Evolutionary conservation across 306 rosid species (phyloP).

Genomic region (Cicer cuneatum): DNA sequence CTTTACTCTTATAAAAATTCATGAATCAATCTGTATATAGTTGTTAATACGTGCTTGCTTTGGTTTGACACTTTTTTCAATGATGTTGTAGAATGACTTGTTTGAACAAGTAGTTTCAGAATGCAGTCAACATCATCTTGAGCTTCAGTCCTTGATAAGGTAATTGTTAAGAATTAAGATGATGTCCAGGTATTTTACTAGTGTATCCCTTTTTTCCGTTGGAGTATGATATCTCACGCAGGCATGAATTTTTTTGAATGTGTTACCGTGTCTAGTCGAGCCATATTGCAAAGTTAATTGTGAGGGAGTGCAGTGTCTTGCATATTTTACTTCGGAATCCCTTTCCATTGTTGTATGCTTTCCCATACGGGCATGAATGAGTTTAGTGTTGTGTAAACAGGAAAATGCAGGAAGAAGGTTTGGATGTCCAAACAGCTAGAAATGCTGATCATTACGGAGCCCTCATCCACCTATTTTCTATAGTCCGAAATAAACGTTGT

Average conservation of each 20-base stretch:
- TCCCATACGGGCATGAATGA: constrained; percentile 7
- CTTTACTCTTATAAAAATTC: constrained; percentile 1
- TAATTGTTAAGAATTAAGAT: constrained; percentile 24
- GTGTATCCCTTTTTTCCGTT: neutral
- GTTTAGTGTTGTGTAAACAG: constrained; percentile 52
- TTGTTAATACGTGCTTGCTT: constrained; percentile 38
- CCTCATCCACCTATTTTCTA: constrained; percentile 84
- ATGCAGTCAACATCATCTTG: constrained; percentile 56
- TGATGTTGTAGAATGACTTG: constrained; percentile 50
- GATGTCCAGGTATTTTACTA: constrained; percentile 2
- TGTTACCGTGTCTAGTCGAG: constrained; percentile 1
- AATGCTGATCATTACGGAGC: constrained; percentile 86
- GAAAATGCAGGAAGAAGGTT: constrained; percentile 82
- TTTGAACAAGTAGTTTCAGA: constrained; percentile 57
- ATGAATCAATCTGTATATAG: constrained; percentile 7
- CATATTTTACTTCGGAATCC: constrained; percentile 9
- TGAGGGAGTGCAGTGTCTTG: neutral
- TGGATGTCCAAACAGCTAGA: constrained; percentile 80
- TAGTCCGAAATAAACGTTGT: constrained; percentile 90
- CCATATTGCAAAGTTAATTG: constrained; percentile 6
- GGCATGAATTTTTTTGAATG: neutral
- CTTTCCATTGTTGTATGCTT: constrained; percentile 10
- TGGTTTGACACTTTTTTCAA: constrained; percentile 33
- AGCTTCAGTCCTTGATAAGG: constrained; percentile 59
- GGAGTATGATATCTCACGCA: neutral